Percentiles rank a stretch among this genome's conserved stretches.
Conservation (phyloP, 331 rosid genomes). For the Malus hybrid region DNA sequence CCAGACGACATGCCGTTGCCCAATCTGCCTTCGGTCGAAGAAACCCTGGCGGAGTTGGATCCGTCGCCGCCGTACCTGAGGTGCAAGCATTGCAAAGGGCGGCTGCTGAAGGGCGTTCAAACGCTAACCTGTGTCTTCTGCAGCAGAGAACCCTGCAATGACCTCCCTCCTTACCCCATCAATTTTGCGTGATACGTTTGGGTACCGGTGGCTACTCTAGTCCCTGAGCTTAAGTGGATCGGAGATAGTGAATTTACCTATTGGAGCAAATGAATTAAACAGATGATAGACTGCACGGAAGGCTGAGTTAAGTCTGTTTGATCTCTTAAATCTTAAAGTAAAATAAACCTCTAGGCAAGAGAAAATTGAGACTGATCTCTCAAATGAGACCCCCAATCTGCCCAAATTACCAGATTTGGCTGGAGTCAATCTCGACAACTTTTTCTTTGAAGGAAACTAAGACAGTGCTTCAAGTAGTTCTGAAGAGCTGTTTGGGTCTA, state of each 20-base stretch:
- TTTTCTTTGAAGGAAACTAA: no score
- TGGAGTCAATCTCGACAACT: constrained; percentile 3
- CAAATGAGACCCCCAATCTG: constrained; percentile 24
- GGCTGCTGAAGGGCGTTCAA: constrained; percentile 51
- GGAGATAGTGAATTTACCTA: constrained; percentile 53
- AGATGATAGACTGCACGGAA: constrained; percentile 37
- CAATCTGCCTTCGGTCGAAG: constrained; percentile 46
- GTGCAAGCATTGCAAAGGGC: constrained; percentile 68
- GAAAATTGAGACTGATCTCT: constrained; percentile 13
- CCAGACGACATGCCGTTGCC: constrained; percentile 50
- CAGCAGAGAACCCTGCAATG: constrained; percentile 44
- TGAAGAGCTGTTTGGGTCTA: no score
- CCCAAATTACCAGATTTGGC: constrained; percentile 44
- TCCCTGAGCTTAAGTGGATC: constrained; percentile 65
- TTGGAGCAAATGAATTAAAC: constrained; percentile 31
- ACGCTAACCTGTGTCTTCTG: constrained; percentile 69
- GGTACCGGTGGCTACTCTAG: constrained; percentile 68
- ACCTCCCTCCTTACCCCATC: constrained; percentile 68
- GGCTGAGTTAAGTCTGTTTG: constrained; percentile 51
- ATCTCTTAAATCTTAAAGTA: constrained; percentile 68
- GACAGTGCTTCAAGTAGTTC: no score
- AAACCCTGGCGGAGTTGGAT: constrained; percentile 57
- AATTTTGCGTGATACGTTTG: constrained; percentile 50
- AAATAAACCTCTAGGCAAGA: constrained; percentile 63
- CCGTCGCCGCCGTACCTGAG: constrained; percentile 76